phyloP scores from a whole-genome alignment of 2,329 filamentous ascomycete species.

The Neopestalotiopsis sp. region DNA sequence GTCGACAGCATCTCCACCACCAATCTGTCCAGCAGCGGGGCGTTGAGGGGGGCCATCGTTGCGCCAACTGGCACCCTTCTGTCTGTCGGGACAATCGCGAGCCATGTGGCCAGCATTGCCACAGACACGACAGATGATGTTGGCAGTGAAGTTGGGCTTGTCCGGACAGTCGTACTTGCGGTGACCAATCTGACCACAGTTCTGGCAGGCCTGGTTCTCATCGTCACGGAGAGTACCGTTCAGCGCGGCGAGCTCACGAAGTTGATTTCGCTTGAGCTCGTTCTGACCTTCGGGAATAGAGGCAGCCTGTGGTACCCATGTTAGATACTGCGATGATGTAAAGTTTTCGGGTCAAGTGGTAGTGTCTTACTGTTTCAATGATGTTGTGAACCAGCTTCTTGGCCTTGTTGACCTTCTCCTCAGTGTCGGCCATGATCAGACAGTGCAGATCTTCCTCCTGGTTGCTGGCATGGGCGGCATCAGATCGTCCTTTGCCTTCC shows the following conservation, averaged over 20 bases:
- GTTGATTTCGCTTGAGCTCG: constrained; percentile 97
- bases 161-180: constrained; percentile 99
- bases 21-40: constrained; percentile 67
- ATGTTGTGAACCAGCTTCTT: constrained; percentile 98
- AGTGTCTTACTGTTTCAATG: constrained; percentile 84
- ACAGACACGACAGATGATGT: constrained; percentile 98
- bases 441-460: constrained; percentile 99
- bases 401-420: constrained; percentile 99
- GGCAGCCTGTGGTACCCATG: constrained; percentile 69
- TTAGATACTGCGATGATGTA: not conserved
- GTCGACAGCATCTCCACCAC: constrained; percentile 83
- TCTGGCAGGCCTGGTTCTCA: constrained; percentile 99
- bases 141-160: constrained; percentile 97
- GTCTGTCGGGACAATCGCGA: constrained; percentile 93
- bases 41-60: constrained; percentile 66
- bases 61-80: constrained; percentile 89
- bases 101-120: constrained; percentile 99
- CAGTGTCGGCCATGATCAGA: constrained; percentile 98
- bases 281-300: constrained; percentile 99
- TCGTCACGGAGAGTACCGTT: constrained; percentile 99
- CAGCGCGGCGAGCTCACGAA: constrained; percentile 94
- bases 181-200: constrained; percentile 98
- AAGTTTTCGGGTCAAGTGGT: not conserved
- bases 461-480: constrained; percentile 98
- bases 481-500: constrained; percentile 98